Evolutionary conservation across 208 protist species (phyloP), one percentile per base, ranked within the genome.

Genomic region (Strigomonas oncopelti): DNA sequence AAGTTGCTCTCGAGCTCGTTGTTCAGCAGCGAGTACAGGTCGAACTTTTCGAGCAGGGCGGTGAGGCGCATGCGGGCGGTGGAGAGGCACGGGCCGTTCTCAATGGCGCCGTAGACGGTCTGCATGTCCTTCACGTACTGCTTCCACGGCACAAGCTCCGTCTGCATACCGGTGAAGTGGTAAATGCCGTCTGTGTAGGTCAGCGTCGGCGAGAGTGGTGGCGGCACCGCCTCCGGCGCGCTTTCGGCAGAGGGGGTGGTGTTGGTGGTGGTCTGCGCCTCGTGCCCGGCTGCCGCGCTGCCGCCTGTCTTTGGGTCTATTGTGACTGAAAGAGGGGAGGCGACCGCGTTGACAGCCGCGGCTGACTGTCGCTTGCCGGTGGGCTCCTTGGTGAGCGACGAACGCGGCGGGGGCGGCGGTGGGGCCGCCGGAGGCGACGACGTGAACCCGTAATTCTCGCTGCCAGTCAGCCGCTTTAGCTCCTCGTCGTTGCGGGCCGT

Each of bases 61-160:
- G 78, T 91, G 13, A 95, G 77, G 28, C 90, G 87, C 48, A 75
- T 83, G 54, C 87, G 80, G 13, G 84, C 87, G 8, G 83, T 87
- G 48, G 85, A 92, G 52, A 95, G 83, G 70, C 90, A 95, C 11
- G 90, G 90, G 16, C 90, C 90, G 54, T 82, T 90, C 57, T 95
- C 90, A 59, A 95, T 91, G 31, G 77, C 84, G 16, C 64, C 72
- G 65, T 87, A 95, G 18, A 92, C 77, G 0, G 72, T 66, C 11
- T 74, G 63, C 13, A 95, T 77, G 61, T 93, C 82, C 25, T 70
- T 71, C 45, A 93, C 68, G 66, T 91, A 95, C 64, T 81, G 70
- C 61, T 81, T 77, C 88, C 90, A 95, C 27, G 87, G 69, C 11
- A 92, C 64, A 1, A 91, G 36, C n/a, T 76, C 51, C 29, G 88